Evolutionary conservation across 768 basidiomycete species (phyloP).

Genomic region (Rhodotorula diobovata): DNA sequence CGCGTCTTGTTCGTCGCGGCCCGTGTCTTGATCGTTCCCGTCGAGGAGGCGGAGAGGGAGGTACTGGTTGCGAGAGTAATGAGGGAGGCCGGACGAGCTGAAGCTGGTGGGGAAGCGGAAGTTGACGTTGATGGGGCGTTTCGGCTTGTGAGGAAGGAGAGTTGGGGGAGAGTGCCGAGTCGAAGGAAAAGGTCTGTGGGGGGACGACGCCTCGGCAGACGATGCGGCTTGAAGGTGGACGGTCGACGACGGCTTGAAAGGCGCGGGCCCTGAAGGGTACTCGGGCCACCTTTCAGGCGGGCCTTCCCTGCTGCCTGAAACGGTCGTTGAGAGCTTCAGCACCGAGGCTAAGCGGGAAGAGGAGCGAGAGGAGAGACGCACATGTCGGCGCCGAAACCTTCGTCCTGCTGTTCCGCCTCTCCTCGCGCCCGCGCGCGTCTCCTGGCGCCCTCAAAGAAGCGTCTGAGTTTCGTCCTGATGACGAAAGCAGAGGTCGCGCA

Average conservation of each 20-base stretch:
- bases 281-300: too few species aligned
- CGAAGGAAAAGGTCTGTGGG: too few species aligned
- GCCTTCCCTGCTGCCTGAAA: too few species aligned
- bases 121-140: conserved; percentile 10
- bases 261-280: too few species aligned
- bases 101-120: conserved; percentile 10
- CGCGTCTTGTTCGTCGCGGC: background rate
- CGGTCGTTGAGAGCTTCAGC: too few species aligned
- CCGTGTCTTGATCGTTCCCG: background rate
- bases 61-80: background rate
- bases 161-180: too few species aligned
- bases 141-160: background rate
- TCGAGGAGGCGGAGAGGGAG: conserved; percentile 6
- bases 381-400: background rate
- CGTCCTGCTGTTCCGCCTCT: background rate
- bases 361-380: background rate
- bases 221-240: background rate
- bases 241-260: too few species aligned
- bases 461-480: too few species aligned
- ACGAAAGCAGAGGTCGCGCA: too few species aligned
- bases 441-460: too few species aligned
- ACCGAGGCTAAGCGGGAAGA: too few species aligned
- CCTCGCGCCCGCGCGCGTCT: background rate
- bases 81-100: conserved; percentile 1
- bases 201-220: background rate